phyloP scores from a whole-genome alignment of 2,329 filamentous ascomycete genomes.

The Graphilbum ipis-grandicollis region DNA sequence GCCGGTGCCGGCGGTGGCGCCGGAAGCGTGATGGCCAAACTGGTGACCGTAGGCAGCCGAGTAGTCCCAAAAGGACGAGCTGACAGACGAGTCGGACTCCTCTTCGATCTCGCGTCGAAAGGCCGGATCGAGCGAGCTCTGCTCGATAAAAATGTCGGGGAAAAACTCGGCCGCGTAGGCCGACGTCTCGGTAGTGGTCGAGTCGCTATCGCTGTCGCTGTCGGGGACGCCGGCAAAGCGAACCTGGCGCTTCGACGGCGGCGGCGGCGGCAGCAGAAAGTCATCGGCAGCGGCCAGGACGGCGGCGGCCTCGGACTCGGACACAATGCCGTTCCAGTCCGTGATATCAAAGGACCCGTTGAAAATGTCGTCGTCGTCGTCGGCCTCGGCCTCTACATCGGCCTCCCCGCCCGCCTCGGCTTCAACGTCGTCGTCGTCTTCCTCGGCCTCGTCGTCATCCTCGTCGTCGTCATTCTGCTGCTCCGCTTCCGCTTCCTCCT shows the following conservation, averaged over 20 bases:
- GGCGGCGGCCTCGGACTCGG: constrained; percentile 17
- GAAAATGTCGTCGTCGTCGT: constrained; percentile 21
- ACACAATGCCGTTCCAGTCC: constrained; percentile 25
- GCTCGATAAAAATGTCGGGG: constrained; percentile 62
- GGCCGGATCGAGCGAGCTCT: constrained; percentile 53
- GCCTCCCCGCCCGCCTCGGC: constrained; percentile 21
- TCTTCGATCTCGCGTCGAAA: constrained; percentile 63
- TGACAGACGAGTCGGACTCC: constrained; percentile 37
- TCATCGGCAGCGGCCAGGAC: constrained; percentile 6
- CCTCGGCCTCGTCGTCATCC: constrained; percentile 22
- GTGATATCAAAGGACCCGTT: constrained; percentile 18
- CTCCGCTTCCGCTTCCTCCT: constrained; percentile 21
- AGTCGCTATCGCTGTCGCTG: constrained; percentile 54
- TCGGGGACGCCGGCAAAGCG: constrained; percentile 53
- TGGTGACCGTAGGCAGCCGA: constrained; percentile 24
- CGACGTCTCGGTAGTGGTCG: constrained; percentile 37
- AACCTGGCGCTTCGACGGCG: constrained; percentile 42
- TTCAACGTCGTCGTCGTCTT: constrained; percentile 18
- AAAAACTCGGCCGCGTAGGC: constrained; percentile 49
- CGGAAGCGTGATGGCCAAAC: constrained; percentile 8
- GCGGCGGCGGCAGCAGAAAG: constrained; percentile 10
- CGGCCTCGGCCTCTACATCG: constrained; percentile 19
- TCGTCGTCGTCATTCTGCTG: constrained; percentile 17
- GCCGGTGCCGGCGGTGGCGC: too few relatives aligned
- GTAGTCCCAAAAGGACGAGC: constrained; percentile 47